Conservation (phyloP, 2,329 filamentous ascomycete genomes). For the Hypoxylon sp. region DNA sequence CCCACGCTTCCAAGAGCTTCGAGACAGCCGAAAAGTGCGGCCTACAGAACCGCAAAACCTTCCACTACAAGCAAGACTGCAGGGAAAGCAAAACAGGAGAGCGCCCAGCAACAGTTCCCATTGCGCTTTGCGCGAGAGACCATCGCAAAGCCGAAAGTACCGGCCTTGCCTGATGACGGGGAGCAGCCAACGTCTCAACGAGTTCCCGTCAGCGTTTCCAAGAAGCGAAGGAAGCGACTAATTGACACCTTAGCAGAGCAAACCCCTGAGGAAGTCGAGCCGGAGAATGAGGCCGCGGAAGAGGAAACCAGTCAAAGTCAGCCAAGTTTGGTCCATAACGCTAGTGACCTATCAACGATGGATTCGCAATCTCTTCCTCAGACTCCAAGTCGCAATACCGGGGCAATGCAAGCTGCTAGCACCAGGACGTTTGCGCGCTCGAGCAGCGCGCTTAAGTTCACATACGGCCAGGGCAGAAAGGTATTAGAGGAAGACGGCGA, state of each 20-base stretch:
- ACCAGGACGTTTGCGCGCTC: conserved; percentile 43
- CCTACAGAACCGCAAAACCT: conserved; percentile 1
- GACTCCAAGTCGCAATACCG: conserved; percentile 38
- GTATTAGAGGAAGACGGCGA: conserved; percentile 46
- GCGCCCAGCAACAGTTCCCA: conserved; percentile 40
- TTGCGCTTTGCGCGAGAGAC: conserved; percentile 39
- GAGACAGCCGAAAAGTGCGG: conserved; percentile 3
- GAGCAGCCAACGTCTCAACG: conserved; percentile 10
- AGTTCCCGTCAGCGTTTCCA: conserved; percentile 17
- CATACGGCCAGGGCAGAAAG: conserved; percentile 45
- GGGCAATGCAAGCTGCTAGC: conserved; percentile 29
- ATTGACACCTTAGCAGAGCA: conserved; percentile 45
- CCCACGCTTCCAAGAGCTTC: conserved; percentile 35
- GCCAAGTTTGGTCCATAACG: conserved; percentile 31
- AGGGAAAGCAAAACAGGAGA: conserved; percentile 17
- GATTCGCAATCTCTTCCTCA: conserved; percentile 36
- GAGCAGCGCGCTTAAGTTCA: conserved; percentile 45
- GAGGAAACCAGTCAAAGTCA: conserved; percentile 32
- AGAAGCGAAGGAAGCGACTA: conserved; percentile 42
- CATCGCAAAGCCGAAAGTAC: conserved; percentile 21
- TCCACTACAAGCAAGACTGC: neutral
- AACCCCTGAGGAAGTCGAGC: conserved; percentile 32
- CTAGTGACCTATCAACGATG: conserved; percentile 31
- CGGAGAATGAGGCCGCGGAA: conserved; percentile 28
- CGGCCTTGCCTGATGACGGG: conserved; percentile 1